Percentiles rank a stretch among this genome's conserved stretches.
These are phyloP conservation scores for Trichothecium sympodiale DNA, from an alignment of 2,329 filamentous ascomycete genomes.

Conservation along the genomic window DNA sequence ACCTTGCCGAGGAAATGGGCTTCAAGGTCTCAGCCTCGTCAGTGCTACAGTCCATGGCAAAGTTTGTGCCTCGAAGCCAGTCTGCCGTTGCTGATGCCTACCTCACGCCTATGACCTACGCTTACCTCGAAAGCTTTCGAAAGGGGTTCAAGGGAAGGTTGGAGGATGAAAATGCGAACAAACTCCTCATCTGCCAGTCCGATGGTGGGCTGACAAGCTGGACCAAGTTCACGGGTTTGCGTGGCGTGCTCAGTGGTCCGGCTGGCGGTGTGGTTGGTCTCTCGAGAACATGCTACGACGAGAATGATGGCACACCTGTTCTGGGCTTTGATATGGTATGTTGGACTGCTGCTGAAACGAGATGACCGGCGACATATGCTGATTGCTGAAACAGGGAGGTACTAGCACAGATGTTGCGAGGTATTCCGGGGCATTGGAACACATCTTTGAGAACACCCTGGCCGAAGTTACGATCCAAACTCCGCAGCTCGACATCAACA, in stretches of 20 bases:
- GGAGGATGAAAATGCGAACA: constrained; percentile 14
- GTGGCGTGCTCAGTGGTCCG: constrained; percentile 15
- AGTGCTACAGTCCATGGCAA: constrained; percentile 26
- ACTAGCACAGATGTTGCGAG: constrained; percentile 63
- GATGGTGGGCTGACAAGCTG: constrained; percentile 16
- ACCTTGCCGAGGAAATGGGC: constrained; percentile 27
- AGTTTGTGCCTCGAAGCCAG: constrained; percentile 30
- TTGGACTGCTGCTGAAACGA: neutral
- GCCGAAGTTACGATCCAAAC: constrained; percentile 42
- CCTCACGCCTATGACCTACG: constrained; percentile 25
- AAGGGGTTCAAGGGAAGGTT: constrained; percentile 15
- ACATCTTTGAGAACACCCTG: constrained; percentile 57
- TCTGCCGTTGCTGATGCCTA: constrained; percentile 32
- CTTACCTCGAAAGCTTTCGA: constrained; percentile 17
- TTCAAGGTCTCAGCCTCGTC: constrained; percentile 15
- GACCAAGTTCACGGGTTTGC: constrained; percentile 14
- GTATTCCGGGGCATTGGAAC: constrained; percentile 58
- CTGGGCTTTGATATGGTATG: constrained; percentile 15
- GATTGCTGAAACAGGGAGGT: constrained; percentile 34
- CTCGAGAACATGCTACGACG: constrained; percentile 14
- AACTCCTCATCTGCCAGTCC: constrained; percentile 13
- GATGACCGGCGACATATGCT: neutral
- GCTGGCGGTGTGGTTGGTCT: constrained; percentile 16
- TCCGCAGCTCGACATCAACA: constrained; percentile 52
- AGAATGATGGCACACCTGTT: constrained; percentile 12